A percentile compares a stretch with the other conserved stretches of the same genome.
Evolutionary conservation across 108 stramenopile species (phyloP).

Genomic region (Cyclostephanos invisitatus): DNA sequence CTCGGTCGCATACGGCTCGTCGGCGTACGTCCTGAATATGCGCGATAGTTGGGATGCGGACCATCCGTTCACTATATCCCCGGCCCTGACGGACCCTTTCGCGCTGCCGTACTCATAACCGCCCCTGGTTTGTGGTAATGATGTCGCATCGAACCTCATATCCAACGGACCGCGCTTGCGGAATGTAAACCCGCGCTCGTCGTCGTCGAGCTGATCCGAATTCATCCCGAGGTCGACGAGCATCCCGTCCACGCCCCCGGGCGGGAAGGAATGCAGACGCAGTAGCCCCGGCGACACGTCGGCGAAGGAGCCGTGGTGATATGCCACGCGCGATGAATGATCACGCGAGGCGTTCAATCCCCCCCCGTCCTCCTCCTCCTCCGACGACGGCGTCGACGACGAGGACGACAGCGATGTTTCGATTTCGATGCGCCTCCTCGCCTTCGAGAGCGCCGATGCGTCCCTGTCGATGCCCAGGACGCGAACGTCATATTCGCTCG

Average conservation of each 20-base stretch:
- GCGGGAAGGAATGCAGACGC: slow-evolving; percentile 6
- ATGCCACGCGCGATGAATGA: background rate
- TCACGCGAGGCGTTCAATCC: background rate
- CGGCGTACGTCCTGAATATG: slow-evolving; percentile 69
- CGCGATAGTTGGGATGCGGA: slow-evolving; percentile 54
- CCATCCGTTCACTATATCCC: slow-evolving; percentile 76
- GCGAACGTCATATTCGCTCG: background rate
- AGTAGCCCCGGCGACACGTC: slow-evolving; percentile 12
- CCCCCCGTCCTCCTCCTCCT: too few species aligned
- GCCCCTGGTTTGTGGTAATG: background rate
- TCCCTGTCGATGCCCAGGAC: slow-evolving; percentile 18
- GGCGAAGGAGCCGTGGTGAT: slow-evolving; percentile 19
- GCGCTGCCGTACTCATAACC: background rate
- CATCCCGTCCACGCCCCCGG: slow-evolving; percentile 70
- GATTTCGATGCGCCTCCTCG: slow-evolving; percentile 11
- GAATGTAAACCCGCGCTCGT: slow-evolving; percentile 85
- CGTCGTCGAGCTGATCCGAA: slow-evolving; percentile 84
- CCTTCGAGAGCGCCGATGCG: background rate
- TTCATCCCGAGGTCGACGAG: slow-evolving; percentile 87
- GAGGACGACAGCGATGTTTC: background rate
- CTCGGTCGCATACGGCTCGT: slow-evolving; percentile 67
- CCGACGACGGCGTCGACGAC: background rate
- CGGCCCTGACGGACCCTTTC: slow-evolving; percentile 50
- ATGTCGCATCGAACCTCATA: slow-evolving; percentile 57
- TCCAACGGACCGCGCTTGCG: slow-evolving; percentile 83